These are phyloP conservation scores for Cryptosporidium baileyi DNA, from an alignment of 169 alveolate species.

Conservation along the genomic window DNA sequence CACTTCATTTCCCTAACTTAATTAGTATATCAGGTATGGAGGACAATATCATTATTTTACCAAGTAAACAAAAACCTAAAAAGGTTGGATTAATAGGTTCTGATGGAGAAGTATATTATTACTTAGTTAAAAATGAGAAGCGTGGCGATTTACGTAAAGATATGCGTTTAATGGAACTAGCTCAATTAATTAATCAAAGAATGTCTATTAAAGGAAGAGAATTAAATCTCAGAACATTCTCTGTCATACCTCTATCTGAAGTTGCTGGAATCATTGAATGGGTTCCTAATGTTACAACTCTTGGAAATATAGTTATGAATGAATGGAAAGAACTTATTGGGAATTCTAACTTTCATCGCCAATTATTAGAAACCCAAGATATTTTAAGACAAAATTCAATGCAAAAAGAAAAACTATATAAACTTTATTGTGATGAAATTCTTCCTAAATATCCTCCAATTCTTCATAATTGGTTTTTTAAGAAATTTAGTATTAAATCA, in stretches of 20 bases:
- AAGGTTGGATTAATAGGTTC: conserved; percentile 85
- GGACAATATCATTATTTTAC: conserved; percentile 79
- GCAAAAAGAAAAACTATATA: conserved; percentile 76
- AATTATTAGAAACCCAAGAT: conserved; percentile 84
- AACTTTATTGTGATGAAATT: conserved; percentile 83
- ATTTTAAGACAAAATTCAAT: conserved; percentile 77
- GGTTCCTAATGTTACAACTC: conserved; percentile 89
- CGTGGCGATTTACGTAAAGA: conserved; percentile 92
- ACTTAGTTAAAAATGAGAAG: conserved; percentile 87
- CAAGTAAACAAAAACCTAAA: conserved; percentile 94
- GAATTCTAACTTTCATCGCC: conserved; percentile 81
- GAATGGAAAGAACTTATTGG: conserved; percentile 80
- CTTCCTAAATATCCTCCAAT: conserved; percentile 79
- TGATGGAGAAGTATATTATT: conserved; percentile 88
- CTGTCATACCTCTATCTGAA: conserved; percentile 89
- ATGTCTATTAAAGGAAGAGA: conserved; percentile 28
- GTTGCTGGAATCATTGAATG: conserved; percentile 93
- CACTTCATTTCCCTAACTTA: background rate
- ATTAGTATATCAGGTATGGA: conserved; percentile 71
- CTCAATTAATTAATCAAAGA: conserved; percentile 46
- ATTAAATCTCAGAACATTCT: conserved; percentile 76
- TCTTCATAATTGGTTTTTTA: conserved; percentile 73
- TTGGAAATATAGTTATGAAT: conserved; percentile 75
- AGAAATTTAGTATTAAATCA: conserved; percentile 75
- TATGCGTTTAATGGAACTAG: conserved; percentile 92